phyloP scores from a whole-genome alignment of 768 basidiomycete genomes.

The Boletus subcaerulescens region DNA sequence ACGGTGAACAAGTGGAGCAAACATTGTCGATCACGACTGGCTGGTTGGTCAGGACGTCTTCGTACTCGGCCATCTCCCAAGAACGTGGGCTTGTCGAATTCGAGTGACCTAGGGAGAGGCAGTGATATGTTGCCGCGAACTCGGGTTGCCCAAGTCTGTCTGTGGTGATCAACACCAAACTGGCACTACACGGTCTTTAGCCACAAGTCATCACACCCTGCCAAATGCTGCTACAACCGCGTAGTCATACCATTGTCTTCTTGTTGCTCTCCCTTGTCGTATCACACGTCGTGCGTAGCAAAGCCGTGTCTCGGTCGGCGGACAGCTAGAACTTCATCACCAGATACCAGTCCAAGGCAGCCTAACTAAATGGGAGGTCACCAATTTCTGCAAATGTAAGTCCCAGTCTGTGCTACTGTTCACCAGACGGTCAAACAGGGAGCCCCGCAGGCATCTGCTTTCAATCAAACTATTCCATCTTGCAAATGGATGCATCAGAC shows the following conservation, averaged over 20 bases:
- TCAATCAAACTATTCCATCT: slow-evolving; percentile 78
- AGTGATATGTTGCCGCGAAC: slow-evolving; percentile 8
- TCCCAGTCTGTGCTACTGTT: background rate
- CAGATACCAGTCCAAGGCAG: slow-evolving; percentile 42
- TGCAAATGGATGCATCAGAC: slow-evolving; percentile 76
- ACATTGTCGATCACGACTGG: slow-evolving; percentile 99
- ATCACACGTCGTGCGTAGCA: slow-evolving; percentile 27
- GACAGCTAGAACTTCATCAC: slow-evolving; percentile 12
- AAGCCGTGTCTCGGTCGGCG: background rate
- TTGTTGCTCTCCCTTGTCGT: slow-evolving; percentile 18
- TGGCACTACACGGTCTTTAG: slow-evolving; percentile 8
- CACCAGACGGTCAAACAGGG: slow-evolving; percentile 2
- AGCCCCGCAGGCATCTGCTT: slow-evolving; percentile 80
- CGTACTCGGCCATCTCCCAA: slow-evolving; percentile 73
- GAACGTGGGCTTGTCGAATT: slow-evolving; percentile 9
- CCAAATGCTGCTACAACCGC: slow-evolving; percentile 15
- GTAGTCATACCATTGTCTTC: slow-evolving; percentile 5
- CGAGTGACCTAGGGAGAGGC: background rate
- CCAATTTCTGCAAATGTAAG: slow-evolving; percentile 86
- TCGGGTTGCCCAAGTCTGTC: background rate
- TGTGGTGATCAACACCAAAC: slow-evolving; percentile 2
- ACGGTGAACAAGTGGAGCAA: slow-evolving; percentile 30
- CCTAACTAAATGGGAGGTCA: slow-evolving; percentile 82
- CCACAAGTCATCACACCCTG: slow-evolving; percentile 8
- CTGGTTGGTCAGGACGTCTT: slow-evolving; percentile 95